Base-by-base conservation (phyloP, 2,329 filamentous ascomycete species). In the Bipolaris cookei region DNA sequence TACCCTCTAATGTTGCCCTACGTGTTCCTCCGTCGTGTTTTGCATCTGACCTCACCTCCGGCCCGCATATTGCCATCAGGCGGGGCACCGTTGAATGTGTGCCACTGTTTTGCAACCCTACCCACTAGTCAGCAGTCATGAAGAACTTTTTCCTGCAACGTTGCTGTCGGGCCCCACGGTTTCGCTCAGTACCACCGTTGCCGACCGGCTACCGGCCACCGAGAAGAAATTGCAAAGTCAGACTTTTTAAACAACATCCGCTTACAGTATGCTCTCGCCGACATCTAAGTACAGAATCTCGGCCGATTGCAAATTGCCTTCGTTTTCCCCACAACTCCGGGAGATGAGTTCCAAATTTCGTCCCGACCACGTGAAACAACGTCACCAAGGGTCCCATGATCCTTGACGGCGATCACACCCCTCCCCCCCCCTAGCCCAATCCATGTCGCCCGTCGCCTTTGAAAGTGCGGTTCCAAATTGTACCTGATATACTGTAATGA, bases 351-450 rank as follows among this genome's bases (percentile, higher is more conserved):
- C 6, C 47, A 42, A 50, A 50, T 50, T 18, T 50, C 38, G 47
- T 28, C n/a, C 21, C 39, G 25, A 50, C 47, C 37, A 39, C 46
- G 46, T 42, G 47, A 50, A 50, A 50, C 47, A 42, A 42, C 6
- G 16, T 50, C 28, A 18, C 18, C 34, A 39, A 25, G 18, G 47
- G 47, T 21, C 8, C 32, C 14, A 48, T 16, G 28, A 42, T 18
- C 38, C 38, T 30, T 42, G n/a, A 38, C 16, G 47, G 34, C 38
- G 47, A 50, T 50, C 47, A n/a, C 13, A n/a, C n/a, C n/a, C n/a
- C n/a, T n/a, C n/a, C n/a, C n/a, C n/a, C 25, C 25, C 14, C 25
- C 25, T 20, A 34, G 34, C 21, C 6, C 20, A 13, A 20, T 42
- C 5, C 20, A 50, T 18, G 37, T 21, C 7, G n/a, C 13, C 44